Percentiles rank a stretch among this genome's conserved stretches.
phyloP scores from a whole-genome alignment of 2,329 filamentous ascomycete species.

The Calonectria hongkongensis region DNA sequence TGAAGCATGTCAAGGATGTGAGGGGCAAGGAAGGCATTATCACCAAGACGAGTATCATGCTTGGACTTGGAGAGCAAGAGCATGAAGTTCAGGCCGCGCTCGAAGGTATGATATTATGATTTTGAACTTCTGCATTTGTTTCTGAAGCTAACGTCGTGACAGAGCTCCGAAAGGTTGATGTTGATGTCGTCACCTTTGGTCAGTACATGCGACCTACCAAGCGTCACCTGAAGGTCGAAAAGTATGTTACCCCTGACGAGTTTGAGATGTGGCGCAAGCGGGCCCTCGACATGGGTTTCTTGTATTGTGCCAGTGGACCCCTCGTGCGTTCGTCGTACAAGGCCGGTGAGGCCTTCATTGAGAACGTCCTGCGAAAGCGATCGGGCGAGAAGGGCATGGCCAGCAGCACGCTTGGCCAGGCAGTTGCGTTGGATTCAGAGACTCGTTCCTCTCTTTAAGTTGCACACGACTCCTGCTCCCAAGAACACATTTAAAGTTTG shows the following conservation, averaged over 20 bases:
- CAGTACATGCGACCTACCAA: conserved; percentile 99
- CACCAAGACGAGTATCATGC: conserved; percentile 99
- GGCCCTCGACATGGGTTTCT: conserved; percentile 94
- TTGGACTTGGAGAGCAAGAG: conserved; percentile 94
- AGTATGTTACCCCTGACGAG: conserved; percentile 92
- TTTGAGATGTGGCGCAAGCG: conserved; percentile 95
- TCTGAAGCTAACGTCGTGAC: conserved; percentile 42
- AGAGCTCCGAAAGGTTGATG: conserved; percentile 86
- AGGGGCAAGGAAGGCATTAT: conserved; percentile 82
- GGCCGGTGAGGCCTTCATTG: conserved; percentile 98
- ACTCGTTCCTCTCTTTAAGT: conserved; percentile 49
- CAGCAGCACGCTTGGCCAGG: conserved; percentile 60
- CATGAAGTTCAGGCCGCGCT: conserved; percentile 88
- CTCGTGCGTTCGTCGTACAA: conserved; percentile 97
- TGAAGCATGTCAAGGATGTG: conserved; percentile 87
- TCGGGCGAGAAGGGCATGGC: conserved; percentile 66
- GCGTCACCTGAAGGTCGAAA: conserved; percentile 96
- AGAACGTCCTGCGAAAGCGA: conserved; percentile 95
- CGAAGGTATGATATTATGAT: conserved; percentile 69
- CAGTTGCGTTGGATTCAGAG: conserved; percentile 62
- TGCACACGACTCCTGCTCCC: conserved; percentile 25
- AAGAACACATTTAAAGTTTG: conserved; percentile 6
- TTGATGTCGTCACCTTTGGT: conserved; percentile 98
- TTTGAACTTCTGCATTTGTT: not conserved
- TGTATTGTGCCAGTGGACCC: conserved; percentile 96